Conservation (phyloP, 768 basidiomycete species). For the Collybiopsis luxurians region DNA sequence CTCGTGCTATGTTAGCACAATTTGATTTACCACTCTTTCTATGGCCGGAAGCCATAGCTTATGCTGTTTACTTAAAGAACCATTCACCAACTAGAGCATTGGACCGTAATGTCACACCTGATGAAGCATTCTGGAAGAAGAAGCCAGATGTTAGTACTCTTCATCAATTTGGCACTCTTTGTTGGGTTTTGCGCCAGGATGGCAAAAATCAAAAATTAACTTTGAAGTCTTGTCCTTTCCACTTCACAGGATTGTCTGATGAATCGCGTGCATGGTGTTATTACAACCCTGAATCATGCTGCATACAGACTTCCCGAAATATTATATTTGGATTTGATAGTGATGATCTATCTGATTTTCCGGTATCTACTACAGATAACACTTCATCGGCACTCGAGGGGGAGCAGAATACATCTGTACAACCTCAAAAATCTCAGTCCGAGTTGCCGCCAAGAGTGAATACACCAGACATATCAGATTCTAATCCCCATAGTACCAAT, state of each 20-base stretch:
- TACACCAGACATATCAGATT: not conserved
- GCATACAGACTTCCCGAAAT: conserved; percentile 23
- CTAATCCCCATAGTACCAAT: not conserved
- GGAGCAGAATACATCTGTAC: not conserved
- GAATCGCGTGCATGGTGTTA: conserved; percentile 20
- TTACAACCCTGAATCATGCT: conserved; percentile 16
- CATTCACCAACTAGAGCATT: no score
- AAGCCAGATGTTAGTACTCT: no score
- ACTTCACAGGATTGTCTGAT: conserved; percentile 18
- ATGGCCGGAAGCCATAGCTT: conserved; percentile 9
- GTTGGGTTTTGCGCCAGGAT: conserved; percentile 12
- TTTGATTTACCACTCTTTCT: no score
- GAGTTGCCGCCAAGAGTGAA: not conserved
- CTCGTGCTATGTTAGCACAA: not conserved
- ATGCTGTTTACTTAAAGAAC: no score
- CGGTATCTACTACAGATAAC: no score
- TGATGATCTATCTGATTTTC: no score
- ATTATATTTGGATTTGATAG: conserved; percentile 23
- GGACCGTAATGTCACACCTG: no score
- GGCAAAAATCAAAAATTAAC: conserved; percentile 18
- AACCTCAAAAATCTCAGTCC: not conserved
- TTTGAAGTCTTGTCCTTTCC: conserved; percentile 5
- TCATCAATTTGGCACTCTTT: conserved; percentile 21
- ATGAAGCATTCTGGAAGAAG: no score
- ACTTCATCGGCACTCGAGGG: not conserved